Conservation (phyloP, 2,329 filamentous ascomycete species). For the Pseudocercospora musae region DNA sequence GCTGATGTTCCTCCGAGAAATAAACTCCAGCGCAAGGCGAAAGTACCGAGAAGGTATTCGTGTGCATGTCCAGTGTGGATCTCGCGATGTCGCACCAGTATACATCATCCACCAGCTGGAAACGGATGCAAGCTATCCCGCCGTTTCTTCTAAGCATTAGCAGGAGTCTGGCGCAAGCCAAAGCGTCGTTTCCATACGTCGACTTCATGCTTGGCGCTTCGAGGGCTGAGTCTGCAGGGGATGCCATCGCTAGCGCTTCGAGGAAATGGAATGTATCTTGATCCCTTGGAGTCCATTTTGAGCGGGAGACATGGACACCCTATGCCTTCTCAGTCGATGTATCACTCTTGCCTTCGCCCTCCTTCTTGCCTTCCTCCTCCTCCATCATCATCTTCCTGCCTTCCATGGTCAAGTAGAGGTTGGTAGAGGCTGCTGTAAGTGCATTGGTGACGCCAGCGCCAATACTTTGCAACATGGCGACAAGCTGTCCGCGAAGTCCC, state of each 20-base stretch:
- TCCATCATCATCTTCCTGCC: conserved; percentile 76
- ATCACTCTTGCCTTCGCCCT: not conserved
- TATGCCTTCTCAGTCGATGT: not conserved
- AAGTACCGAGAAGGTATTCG: not conserved
- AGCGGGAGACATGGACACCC: not conserved
- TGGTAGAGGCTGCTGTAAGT: conserved; percentile 77
- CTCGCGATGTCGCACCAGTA: not conserved
- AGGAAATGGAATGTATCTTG: not conserved
- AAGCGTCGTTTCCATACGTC: not conserved
- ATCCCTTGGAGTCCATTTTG: not conserved
- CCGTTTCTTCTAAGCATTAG: not conserved
- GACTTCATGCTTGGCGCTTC: not conserved
- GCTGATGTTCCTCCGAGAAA: not conserved
- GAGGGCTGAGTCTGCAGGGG: not conserved
- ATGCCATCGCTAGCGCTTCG: not conserved
- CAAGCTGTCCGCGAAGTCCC: conserved; percentile 75
- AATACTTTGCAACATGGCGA: conserved; percentile 74
- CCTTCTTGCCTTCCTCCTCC: conserved; percentile 49
- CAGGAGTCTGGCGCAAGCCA: not conserved
- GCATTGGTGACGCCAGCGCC: conserved; percentile 72
- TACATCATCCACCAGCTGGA: not conserved
- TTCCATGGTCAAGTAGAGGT: conserved; percentile 84
- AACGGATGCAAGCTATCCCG: not conserved
- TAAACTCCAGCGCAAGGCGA: no score
- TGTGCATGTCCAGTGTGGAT: not conserved